phyloP scores from a whole-genome alignment of 2,329 filamentous ascomycete species.

The Aspergillus ochraceoroseus region DNA sequence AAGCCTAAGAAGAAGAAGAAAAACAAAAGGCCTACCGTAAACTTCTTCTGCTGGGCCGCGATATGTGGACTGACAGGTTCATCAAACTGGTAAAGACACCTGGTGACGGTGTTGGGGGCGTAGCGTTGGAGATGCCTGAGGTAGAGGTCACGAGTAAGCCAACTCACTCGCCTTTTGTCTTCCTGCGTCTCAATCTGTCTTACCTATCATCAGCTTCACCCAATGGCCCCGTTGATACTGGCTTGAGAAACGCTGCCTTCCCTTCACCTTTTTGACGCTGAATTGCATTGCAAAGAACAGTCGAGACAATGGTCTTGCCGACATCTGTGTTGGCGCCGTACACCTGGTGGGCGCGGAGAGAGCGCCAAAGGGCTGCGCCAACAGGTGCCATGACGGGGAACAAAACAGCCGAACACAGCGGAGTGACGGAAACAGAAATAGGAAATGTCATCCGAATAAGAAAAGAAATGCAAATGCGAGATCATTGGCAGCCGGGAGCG shows the following conservation, averaged over 20 bases:
- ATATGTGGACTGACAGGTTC: constrained; percentile 73
- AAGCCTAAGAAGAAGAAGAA: not conserved
- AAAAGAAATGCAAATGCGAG: too few species aligned
- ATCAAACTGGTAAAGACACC: constrained; percentile 65
- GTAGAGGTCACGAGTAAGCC: not conserved
- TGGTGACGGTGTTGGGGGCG: constrained; percentile 53
- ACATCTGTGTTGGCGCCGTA: constrained; percentile 82
- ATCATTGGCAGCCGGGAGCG: too few species aligned
- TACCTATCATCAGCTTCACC: constrained; percentile 68
- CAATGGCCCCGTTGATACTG: constrained; percentile 69
- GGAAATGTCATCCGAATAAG: too few species aligned
- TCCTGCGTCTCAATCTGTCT: not conserved
- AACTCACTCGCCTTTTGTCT: not conserved
- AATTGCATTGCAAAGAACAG: constrained; percentile 63
- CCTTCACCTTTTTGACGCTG: constrained; percentile 43
- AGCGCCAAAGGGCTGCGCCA: constrained; percentile 62
- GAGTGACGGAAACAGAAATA: too few species aligned
- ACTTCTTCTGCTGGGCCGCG: constrained; percentile 54
- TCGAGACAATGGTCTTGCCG: constrained; percentile 77
- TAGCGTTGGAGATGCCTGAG: constrained; percentile 57
- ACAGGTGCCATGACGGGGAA: constrained; percentile 44
- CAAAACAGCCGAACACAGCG: not conserved
- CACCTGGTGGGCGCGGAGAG: constrained; percentile 65
- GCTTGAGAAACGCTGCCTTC: constrained; percentile 65
- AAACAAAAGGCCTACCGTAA: constrained; percentile 22